These are phyloP conservation scores for Fagus crenata DNA, from an alignment of 306 rosid species.

Conservation along the genomic window DNA sequence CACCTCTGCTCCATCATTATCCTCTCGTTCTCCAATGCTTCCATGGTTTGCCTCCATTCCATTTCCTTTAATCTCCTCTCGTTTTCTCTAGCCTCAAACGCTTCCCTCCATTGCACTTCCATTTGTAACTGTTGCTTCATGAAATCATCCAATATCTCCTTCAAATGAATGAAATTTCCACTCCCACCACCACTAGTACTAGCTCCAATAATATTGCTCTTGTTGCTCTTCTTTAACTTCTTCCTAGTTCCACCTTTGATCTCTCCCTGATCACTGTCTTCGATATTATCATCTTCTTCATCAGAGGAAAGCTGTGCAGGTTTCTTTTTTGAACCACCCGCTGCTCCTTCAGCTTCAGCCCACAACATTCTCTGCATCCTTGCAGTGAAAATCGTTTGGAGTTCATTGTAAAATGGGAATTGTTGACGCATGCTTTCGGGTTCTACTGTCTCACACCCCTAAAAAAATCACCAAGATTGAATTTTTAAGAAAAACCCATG, in stretches of 20 bases:
- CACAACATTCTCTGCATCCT: slow-evolving; percentile 75
- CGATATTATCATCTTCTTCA: slow-evolving; percentile 56
- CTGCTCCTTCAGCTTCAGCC: slow-evolving; percentile 64
- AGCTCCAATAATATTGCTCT: slow-evolving; percentile 21
- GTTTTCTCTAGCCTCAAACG: slow-evolving; percentile 67
- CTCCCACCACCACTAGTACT: not conserved
- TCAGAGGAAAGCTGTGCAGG: slow-evolving; percentile 47
- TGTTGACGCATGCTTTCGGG: slow-evolving; percentile 62
- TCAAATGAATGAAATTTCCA: slow-evolving; percentile 30
- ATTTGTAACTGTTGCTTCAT: slow-evolving; percentile 80
- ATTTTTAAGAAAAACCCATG: not conserved
- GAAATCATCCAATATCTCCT: slow-evolving; percentile 71
- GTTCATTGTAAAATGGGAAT: slow-evolving; percentile 83
- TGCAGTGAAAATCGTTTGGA: slow-evolving; percentile 56
- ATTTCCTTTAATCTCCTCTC: slow-evolving; percentile 73
- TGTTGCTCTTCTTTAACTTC: slow-evolving; percentile 47
- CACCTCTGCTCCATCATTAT: slow-evolving; percentile 78
- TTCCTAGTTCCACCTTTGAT: slow-evolving; percentile 34
- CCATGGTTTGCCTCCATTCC: slow-evolving; percentile 89
- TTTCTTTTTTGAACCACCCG: slow-evolving; percentile 59
- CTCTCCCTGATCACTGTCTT: slow-evolving; percentile 59
- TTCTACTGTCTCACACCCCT: slow-evolving; percentile 94
- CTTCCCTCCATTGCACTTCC: slow-evolving; percentile 85
- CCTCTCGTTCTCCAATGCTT: slow-evolving; percentile 83
- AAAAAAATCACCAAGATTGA: slow-evolving; percentile 26